These are phyloP conservation scores for Chrysoporthe deuterocubensis DNA, from an alignment of 2,329 filamentous ascomycete species.

Conservation along the genomic window DNA sequence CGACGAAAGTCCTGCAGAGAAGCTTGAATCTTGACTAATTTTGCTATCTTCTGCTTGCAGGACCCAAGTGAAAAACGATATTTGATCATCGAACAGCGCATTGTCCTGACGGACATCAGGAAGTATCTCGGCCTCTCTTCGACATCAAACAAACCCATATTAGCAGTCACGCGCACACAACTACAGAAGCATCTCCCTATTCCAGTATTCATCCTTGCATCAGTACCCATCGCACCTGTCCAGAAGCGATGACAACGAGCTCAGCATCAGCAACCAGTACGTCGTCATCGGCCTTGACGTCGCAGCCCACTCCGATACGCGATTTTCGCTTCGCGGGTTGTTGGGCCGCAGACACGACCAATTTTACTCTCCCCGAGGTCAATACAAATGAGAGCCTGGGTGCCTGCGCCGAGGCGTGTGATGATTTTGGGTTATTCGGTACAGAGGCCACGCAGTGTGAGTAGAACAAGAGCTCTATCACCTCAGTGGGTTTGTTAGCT, in stretches of 20 bases:
- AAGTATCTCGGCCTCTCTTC: too few relatives aligned
- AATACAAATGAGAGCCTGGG: background rate
- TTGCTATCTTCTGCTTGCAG: too few relatives aligned
- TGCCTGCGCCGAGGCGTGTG: background rate
- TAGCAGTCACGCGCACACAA: background rate
- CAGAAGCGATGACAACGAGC: background rate
- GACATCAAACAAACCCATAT: too few relatives aligned
- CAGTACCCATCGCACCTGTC: background rate
- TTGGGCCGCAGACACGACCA: slow-evolving; percentile 3
- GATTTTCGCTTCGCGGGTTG: slow-evolving; percentile 5
- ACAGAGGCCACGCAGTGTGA: background rate
- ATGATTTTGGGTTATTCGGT: background rate
- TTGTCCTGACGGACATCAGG: too few relatives aligned
- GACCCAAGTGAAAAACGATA: too few relatives aligned
- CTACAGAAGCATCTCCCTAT: background rate
- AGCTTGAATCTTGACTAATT: too few relatives aligned
- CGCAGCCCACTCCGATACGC: background rate
- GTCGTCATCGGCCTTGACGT: background rate
- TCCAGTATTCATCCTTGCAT: background rate
- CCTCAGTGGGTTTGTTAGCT: background rate
- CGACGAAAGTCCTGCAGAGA: too few relatives aligned
- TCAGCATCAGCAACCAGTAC: background rate
- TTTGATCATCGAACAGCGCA: too few relatives aligned
- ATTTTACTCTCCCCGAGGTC: background rate
- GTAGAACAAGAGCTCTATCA: background rate